Conservation (phyloP, 192 early-diverging fungal species). For the Phycomyces blakesleeanus region DNA sequence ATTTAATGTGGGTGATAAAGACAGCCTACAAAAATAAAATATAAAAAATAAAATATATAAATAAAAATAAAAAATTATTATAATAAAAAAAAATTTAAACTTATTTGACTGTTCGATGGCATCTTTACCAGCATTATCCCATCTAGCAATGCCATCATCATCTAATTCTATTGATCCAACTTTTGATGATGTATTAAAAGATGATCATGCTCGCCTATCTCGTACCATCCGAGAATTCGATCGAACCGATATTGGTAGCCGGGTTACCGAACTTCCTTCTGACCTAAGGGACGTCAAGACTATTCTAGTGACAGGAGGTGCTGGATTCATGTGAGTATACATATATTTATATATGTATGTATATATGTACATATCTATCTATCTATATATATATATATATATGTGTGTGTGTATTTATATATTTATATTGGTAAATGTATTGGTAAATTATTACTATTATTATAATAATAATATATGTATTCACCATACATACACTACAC, state of each 20-base stretch:
- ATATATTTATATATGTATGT: neutral
- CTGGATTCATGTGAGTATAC: constrained; percentile 73
- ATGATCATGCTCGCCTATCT: constrained; percentile 6
- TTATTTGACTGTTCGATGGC: too few species aligned
- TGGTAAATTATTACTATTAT: too few species aligned
- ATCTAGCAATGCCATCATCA: neutral
- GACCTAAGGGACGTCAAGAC: constrained; percentile 45
- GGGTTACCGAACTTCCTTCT: constrained; percentile 13
- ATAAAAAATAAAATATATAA: too few species aligned
- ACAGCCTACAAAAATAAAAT: too few species aligned
- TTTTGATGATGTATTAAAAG: neutral
- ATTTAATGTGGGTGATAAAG: too few species aligned
- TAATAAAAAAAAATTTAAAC: too few species aligned
- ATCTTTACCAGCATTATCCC: too few species aligned
- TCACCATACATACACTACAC: too few species aligned
- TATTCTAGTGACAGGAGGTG: constrained; percentile 78
- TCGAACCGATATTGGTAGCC: constrained; percentile 36
- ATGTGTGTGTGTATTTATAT: neutral
- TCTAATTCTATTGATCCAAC: neutral
- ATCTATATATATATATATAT: neutral
- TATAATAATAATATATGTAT: too few species aligned
- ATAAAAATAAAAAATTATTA: too few species aligned
- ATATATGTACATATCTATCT: neutral
- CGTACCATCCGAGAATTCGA: constrained; percentile 30
- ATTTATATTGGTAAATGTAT: too few species aligned